phyloP scores from a whole-genome alignment of 1,284 basidiomycete genomes.

The Puccinia coronata region DNA sequence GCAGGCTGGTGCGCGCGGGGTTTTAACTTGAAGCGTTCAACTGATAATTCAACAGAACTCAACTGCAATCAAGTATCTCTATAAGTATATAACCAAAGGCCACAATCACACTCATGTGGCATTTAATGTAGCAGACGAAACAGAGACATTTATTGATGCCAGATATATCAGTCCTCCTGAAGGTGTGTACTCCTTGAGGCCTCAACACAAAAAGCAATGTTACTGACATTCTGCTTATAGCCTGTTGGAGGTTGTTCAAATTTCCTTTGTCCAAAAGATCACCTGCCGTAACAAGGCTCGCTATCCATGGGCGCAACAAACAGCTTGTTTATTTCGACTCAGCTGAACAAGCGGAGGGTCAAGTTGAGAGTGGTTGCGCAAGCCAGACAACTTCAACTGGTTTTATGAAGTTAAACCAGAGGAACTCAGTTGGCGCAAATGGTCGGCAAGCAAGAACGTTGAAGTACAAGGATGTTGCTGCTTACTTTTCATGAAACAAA shows the following conservation, averaged over 20 bases:
- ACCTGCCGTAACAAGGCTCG: constrained; percentile 23
- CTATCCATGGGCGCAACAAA: constrained; percentile 59
- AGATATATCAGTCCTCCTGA: constrained; percentile 21
- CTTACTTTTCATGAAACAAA: background rate
- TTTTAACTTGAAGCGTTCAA: no score
- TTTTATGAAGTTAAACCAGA: background rate
- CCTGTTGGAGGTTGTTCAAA: background rate
- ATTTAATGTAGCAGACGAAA: constrained; percentile 3
- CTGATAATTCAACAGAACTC: no score
- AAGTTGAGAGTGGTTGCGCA: constrained; percentile 51
- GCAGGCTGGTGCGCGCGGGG: no score
- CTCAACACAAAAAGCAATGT: constrained; percentile 44
- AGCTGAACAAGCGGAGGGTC: constrained; percentile 52
- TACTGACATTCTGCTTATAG: background rate
- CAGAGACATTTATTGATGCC: background rate
- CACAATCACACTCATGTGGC: background rate
- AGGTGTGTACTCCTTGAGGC: constrained; percentile 8
- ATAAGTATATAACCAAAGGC: constrained; percentile 35
- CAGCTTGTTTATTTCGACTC: constrained; percentile 54
- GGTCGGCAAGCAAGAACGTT: background rate
- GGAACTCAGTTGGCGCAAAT: background rate
- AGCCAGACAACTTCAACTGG: background rate
- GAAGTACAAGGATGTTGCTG: background rate
- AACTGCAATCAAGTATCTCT: constrained; percentile 27
- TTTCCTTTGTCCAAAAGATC: background rate